Evolutionary conservation across 495 filamentous ascomycete species (phyloP).

Genomic region (Podospora pseudocomata): DNA sequence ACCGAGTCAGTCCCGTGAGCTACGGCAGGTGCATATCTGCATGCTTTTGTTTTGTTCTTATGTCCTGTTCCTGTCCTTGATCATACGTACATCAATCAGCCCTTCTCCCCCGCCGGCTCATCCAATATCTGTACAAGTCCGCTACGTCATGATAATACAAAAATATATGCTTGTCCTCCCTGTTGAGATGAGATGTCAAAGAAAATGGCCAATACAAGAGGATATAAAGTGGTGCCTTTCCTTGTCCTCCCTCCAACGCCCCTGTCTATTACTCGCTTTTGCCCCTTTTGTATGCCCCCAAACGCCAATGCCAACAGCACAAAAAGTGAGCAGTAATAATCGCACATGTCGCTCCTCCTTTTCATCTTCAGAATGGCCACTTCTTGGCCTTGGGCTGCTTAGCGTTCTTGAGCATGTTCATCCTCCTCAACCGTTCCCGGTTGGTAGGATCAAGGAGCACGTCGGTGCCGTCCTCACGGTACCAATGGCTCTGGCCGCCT

Average conservation of each 20-base stretch:
- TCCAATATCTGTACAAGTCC: background rate
- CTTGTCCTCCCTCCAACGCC: background rate
- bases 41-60: background rate
- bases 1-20: background rate
- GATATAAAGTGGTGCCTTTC: background rate
- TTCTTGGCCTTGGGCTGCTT: conserved; percentile 35
- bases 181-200: conserved; percentile 3
- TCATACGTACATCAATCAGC: background rate
- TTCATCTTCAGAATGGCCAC: conserved; percentile 22
- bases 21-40: background rate
- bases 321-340: background rate
- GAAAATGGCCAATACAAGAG: background rate
- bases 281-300: conserved; percentile 1
- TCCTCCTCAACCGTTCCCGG: conserved; percentile 43
- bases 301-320: conserved; percentile 3
- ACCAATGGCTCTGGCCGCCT: conserved; percentile 40
- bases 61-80: background rate
- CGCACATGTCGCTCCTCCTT: background rate
- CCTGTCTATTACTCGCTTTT: background rate
- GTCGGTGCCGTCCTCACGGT: conserved; percentile 42
- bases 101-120: background rate
- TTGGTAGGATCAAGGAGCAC: conserved; percentile 43
- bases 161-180: conserved; percentile 4
- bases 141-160: background rate
- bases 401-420: conserved; percentile 44